phyloP scores from a whole-genome alignment of 306 rosid species.

The Parietaria judaica region DNA sequence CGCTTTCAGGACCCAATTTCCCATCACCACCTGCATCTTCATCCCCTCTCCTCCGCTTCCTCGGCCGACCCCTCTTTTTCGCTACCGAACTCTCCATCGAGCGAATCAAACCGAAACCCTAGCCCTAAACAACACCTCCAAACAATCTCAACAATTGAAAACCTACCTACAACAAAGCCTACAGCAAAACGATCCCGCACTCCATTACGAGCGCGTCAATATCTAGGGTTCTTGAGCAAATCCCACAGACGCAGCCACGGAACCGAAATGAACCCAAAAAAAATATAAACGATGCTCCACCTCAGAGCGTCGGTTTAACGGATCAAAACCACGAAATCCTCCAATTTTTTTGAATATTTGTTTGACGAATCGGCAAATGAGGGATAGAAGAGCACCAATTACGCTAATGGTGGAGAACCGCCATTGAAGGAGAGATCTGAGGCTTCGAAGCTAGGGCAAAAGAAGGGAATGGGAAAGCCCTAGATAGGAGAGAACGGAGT shows the following conservation, averaged over 20 bases:
- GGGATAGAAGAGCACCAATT: slow-evolving; percentile 1
- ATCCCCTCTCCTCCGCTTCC: slow-evolving; percentile 56
- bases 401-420: slow-evolving; percentile 28
- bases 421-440: slow-evolving; percentile 21
- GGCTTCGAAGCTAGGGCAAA: slow-evolving; percentile 12
- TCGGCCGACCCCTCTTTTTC: slow-evolving; percentile 85
- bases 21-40: slow-evolving; percentile 36
- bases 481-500: slow-evolving; percentile 13
- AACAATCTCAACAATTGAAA: slow-evolving; percentile 12
- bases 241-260: not conserved
- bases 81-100: slow-evolving; percentile 61
- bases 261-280: not conserved
- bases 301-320: not conserved
- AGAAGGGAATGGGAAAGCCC: slow-evolving; percentile 14
- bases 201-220: slow-evolving; percentile 14
- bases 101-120: slow-evolving; percentile 12
- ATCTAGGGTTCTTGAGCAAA: slow-evolving; percentile 21
- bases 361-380: not conserved
- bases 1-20: slow-evolving; percentile 31
- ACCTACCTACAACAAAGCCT: not conserved
- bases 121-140: slow-evolving; percentile 11
- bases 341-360: not conserved
- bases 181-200: not conserved
- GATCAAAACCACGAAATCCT: not conserved
- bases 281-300: not conserved